Evolutionary conservation across 2,329 filamentous ascomycete genomes (phyloP).

Genomic region (Blumeriella jaapii): DNA sequence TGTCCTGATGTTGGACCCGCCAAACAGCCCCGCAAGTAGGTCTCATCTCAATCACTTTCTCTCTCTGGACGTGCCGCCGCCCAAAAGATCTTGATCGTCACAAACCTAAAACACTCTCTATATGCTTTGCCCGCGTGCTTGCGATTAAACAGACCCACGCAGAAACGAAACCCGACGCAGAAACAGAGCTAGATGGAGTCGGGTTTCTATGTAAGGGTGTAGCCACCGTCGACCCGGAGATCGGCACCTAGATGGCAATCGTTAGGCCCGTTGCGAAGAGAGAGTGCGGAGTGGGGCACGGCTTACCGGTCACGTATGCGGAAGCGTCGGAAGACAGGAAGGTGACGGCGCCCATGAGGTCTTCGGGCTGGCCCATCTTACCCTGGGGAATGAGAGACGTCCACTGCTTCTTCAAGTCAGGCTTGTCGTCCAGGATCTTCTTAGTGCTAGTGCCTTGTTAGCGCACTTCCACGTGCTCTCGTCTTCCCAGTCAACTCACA

Average conservation of each 20-base stretch:
- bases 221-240: slow-evolving; percentile 68
- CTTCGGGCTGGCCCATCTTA: slow-evolving; percentile 85
- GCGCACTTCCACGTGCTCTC: background rate
- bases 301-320: slow-evolving; percentile 44
- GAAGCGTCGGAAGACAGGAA: slow-evolving; percentile 48
- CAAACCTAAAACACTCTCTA: too few relatives aligned
- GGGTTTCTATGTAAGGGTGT: slow-evolving; percentile 62
- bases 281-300: slow-evolving; percentile 36
- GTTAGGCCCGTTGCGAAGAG: background rate
- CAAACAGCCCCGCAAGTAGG: too few relatives aligned
- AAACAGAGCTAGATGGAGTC: too few relatives aligned
- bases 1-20: too few relatives aligned
- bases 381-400: slow-evolving; percentile 83
- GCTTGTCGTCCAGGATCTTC: slow-evolving; percentile 90
- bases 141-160: too few relatives aligned
- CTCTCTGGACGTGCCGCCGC: too few relatives aligned
- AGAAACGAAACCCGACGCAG: too few relatives aligned
- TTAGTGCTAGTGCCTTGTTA: slow-evolving; percentile 50
- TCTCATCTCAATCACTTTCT: too few relatives aligned
- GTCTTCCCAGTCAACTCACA: slow-evolving; percentile 62
- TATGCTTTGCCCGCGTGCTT: too few relatives aligned
- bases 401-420: slow-evolving; percentile 82
- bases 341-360: slow-evolving; percentile 86
- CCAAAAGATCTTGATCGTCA: too few relatives aligned
- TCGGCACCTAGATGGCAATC: slow-evolving; percentile 11